A percentile compares a stretch with the other conserved stretches of the same genome.
phyloP scores from a whole-genome alignment of 495 filamentous ascomycete genomes.

The Aspergillus campestris region DNA sequence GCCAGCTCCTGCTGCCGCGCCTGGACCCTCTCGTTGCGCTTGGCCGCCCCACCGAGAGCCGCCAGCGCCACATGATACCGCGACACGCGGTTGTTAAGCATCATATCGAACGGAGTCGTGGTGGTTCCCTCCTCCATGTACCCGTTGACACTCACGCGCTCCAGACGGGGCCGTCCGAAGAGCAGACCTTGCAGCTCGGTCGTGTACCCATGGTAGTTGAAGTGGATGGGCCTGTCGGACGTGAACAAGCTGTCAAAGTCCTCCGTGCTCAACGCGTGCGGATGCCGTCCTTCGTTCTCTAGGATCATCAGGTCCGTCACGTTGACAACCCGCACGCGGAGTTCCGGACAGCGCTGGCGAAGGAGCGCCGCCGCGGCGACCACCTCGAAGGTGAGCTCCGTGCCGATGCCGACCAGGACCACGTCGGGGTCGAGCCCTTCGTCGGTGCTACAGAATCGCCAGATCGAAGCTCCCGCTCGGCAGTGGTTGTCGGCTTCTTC shows the following conservation, averaged over 20 bases:
- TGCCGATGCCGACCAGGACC: constrained; percentile 61
- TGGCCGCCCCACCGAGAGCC: constrained; percentile 45
- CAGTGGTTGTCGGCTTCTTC: constrained; percentile 63
- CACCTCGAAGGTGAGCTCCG: constrained; percentile 64
- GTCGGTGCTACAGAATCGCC: constrained; percentile 56
- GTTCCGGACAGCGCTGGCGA: constrained; percentile 38
- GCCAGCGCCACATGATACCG: constrained; percentile 54
- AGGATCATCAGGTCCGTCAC: constrained; percentile 70
- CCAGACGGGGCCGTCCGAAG: constrained; percentile 46
- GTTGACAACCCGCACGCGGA: constrained; percentile 59
- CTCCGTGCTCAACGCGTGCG: constrained; percentile 48
- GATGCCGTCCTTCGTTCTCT: constrained; percentile 49
- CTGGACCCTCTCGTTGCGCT: constrained; percentile 42
- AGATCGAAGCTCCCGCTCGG: constrained; percentile 53
- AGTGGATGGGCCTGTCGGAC: constrained; percentile 47
- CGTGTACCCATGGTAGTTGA: constrained; percentile 68
- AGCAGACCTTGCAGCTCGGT: constrained; percentile 56
- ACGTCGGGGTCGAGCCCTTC: constrained; percentile 54
- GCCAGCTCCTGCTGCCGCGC: constrained; percentile 38
- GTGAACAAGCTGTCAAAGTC: constrained; percentile 56
- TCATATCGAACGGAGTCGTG: constrained; percentile 70
- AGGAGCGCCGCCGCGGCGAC: constrained; percentile 55
- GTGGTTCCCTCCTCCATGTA: constrained; percentile 67
- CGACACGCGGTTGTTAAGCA: constrained; percentile 56
- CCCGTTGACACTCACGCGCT: constrained; percentile 49